A percentile compares a stretch with the other conserved stretches of the same genome.
These are phyloP conservation scores for Fulvia fulva DNA, from an alignment of 2,329 filamentous ascomycete species.

Conservation along the genomic window DNA sequence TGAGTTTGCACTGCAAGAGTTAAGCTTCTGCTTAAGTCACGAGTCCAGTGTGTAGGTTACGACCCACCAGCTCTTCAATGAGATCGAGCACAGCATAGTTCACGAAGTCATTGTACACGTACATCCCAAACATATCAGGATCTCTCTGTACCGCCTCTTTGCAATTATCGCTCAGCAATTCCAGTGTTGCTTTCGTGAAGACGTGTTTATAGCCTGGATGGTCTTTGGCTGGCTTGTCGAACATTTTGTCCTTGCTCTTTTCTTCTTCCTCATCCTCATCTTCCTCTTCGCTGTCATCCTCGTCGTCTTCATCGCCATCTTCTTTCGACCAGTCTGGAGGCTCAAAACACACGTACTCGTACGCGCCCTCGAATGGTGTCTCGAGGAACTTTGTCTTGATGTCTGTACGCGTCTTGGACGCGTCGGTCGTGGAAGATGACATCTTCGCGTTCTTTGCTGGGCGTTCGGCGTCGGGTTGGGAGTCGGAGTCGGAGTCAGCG, in stretches of 20 bases:
- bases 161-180: conserved; percentile 4
- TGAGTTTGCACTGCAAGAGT: no score
- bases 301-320: not conserved
- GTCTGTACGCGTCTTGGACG: not conserved
- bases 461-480: not conserved
- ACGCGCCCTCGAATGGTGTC: not conserved
- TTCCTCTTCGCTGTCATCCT: not conserved
- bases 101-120: conserved; percentile 32
- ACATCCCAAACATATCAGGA: conserved; percentile 31
- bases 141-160: conserved; percentile 9
- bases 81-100: conserved; percentile 30
- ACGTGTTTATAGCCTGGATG: conserved; percentile 14
- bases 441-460: not conserved
- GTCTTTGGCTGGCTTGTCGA: conserved; percentile 11
- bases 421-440: not conserved
- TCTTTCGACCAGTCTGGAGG: not conserved
- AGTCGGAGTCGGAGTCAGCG: not conserved
- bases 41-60: no score
- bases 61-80: conserved; percentile 29
- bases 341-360: conserved; percentile 7
- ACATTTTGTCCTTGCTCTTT: not conserved
- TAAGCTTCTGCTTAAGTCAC: no score
- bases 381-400: not conserved
- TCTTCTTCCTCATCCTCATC: not conserved
- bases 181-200: conserved; percentile 4